phyloP scores from a whole-genome alignment of 306 rosid genomes.

The Geum urbanum region DNA sequence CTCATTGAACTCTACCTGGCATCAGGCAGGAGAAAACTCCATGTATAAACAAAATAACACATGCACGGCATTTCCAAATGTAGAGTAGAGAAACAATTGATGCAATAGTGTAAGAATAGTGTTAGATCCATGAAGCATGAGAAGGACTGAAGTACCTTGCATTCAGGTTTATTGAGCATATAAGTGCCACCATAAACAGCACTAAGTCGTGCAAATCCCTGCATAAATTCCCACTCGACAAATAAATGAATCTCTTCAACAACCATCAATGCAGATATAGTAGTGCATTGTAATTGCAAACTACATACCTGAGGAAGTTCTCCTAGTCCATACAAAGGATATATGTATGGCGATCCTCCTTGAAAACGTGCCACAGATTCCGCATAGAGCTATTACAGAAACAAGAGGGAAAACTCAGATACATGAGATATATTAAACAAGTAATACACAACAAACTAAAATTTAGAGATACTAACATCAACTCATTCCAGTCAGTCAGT shows the following conservation, averaged over 20 bases:
- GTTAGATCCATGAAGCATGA: constrained; percentile 1
- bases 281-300: background rate
- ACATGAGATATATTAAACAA: constrained; percentile 18
- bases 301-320: constrained; percentile 90
- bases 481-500: constrained; percentile 9
- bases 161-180: constrained; percentile 96
- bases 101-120: background rate
- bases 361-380: constrained; percentile 96
- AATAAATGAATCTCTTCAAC: background rate
- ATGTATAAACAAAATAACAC: background rate
- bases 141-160: constrained; percentile 57
- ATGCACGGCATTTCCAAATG: background rate
- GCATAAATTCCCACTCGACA: constrained; percentile 7
- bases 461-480: constrained; percentile 6
- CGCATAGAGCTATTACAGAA: constrained; percentile 60
- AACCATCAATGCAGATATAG: background rate
- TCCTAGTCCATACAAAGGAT: constrained; percentile 96
- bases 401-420: constrained; percentile 14
- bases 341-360: constrained; percentile 98
- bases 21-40: constrained; percentile 29
- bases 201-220: constrained; percentile 98
- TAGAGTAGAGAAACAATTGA: constrained; percentile 5
- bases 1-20: constrained; percentile 83
- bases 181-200: constrained; percentile 99
- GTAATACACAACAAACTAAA: constrained; percentile 13